Percentiles rank a stretch among this genome's conserved stretches.
phyloP scores from a whole-genome alignment of 345 rosid species.

The Moricandia arvensis region DNA sequence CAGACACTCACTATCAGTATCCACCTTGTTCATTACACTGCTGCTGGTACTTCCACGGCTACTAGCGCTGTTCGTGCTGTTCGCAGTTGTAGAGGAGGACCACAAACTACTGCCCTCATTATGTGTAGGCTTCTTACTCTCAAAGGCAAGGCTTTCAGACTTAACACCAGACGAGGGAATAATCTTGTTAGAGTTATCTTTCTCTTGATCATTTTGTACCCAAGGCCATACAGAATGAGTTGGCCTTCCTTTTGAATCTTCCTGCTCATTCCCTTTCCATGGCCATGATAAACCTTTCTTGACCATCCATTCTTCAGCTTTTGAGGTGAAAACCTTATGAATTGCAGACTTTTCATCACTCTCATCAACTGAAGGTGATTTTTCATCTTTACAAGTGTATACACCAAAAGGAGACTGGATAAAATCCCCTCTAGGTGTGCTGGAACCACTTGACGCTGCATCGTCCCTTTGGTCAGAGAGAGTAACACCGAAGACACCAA shows the following conservation, averaged over 20 bases:
- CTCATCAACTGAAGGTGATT: slow-evolving; percentile 54
- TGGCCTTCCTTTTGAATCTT: slow-evolving; percentile 55
- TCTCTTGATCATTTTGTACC: slow-evolving; percentile 59
- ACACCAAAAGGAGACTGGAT: slow-evolving; percentile 60
- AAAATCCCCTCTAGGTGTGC: slow-evolving; percentile 82
- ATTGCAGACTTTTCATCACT: slow-evolving; percentile 68
- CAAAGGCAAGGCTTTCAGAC: slow-evolving; percentile 50
- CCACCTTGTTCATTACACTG: slow-evolving; percentile 71
- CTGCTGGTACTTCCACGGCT: slow-evolving; percentile 88
- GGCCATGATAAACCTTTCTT: slow-evolving; percentile 92
- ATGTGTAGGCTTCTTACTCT: slow-evolving; percentile 48
- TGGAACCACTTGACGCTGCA: slow-evolving; percentile 81
- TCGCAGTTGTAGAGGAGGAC: slow-evolving; percentile 72
- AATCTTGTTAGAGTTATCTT: slow-evolving; percentile 37
- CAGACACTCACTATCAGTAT: slow-evolving; percentile 67
- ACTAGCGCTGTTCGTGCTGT: slow-evolving; percentile 91
- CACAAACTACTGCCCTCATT: slow-evolving; percentile 76
- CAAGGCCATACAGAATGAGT: slow-evolving; percentile 55
- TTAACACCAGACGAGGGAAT: slow-evolving; percentile 45
- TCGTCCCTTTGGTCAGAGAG: slow-evolving; percentile 71
- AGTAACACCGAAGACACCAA: slow-evolving; percentile 52
- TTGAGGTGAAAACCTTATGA: slow-evolving; percentile 67
- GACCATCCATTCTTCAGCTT: slow-evolving; percentile 86
- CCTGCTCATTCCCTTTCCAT: slow-evolving; percentile 87
- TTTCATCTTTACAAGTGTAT: slow-evolving; percentile 54